Evolutionary conservation across 352 stramenopile species (phyloP).

Genomic region (Phytopythium aichiense): DNA sequence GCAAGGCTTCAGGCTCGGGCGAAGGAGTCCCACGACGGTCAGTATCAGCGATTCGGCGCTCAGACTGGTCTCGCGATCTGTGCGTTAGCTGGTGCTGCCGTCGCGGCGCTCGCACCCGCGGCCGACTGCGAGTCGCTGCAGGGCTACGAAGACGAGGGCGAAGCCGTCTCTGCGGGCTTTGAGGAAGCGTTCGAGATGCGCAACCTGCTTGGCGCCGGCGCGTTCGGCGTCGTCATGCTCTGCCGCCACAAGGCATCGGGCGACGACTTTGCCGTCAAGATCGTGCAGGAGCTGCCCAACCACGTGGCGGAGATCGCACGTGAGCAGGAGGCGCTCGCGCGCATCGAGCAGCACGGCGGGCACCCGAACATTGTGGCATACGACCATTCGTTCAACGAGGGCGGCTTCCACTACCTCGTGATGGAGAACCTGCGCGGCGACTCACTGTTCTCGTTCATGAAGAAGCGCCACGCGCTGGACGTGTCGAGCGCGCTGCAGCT

Average conservation of each 20-base stretch:
- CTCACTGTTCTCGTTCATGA: constrained; percentile 66
- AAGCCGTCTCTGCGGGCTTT: constrained; percentile 21
- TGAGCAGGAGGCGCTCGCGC: constrained; percentile 51
- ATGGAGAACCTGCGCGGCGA: constrained; percentile 67
- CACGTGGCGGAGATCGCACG: constrained; percentile 53
- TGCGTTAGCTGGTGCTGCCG: background rate
- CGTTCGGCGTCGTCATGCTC: constrained; percentile 84
- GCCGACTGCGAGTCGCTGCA: constrained; percentile 9
- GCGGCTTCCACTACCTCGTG: constrained; percentile 83
- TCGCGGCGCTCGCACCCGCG: background rate
- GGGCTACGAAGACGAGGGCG: constrained; percentile 10
- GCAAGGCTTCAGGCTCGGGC: background rate
- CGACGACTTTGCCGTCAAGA: constrained; percentile 68
- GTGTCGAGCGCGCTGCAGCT: constrained; percentile 44
- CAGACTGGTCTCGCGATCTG: background rate
- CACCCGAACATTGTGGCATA: constrained; percentile 64
- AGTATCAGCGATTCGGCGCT: background rate
- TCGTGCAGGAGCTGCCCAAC: constrained; percentile 58
- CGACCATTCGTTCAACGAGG: constrained; percentile 59
- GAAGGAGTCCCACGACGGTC: background rate
- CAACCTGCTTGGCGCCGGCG: constrained; percentile 55
- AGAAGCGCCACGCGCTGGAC: constrained; percentile 45
- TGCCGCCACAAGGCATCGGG: constrained; percentile 66
- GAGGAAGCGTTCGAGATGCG: constrained; percentile 64
- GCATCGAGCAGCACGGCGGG: constrained; percentile 49